Base-by-base conservation (phyloP, 192 early-diverging fungal genomes). In the Coemansia sp. region DNA sequence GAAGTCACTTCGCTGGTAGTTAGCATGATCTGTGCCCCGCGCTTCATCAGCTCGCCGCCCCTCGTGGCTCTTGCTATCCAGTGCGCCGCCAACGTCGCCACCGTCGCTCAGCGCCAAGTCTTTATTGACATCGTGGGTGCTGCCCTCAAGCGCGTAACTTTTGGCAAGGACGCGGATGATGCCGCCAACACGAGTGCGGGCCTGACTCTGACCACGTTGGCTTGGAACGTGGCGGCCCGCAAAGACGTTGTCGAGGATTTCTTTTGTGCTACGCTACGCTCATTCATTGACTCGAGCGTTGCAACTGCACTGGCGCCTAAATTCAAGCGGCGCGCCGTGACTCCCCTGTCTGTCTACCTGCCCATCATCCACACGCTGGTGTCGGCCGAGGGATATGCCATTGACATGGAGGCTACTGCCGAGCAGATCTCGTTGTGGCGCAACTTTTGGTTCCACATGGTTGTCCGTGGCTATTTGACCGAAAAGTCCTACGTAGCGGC, bases 361-460 rank as follows among this genome's bases (percentile, higher is more conserved):
- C 90, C 90, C 7, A 76, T 91, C 1, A 53, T 93, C 5, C 73
- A 76, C 21, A 85, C 87, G 29, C 77, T 93, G 10, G 77, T 92
- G 31, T 78, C 78, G 5, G 87, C 88, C 42, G 61, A 76, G 4
- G 87, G 85, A 44, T 91, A 90, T 69, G 75, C 84, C 19, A 84
- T 83, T 11, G 88, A 89, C 60, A 63, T 83, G 14, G 76, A 81
- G 11, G 80, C 88, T 5, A 82, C 85, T 29, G 80, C 85, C 3
- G 92, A 93, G 64, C 82, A 89, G 19, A 85, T 89, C 4, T 73
- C 85, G 34, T 67, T 92, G 29, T 95, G 95, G 83, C 87, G 96
- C 51, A 94, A 94, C 74, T 87, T 94, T 39, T 99, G 97, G 97
- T 89, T 98, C 68, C 90, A 93, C 60, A 85, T 91, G 61, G 90